Percentiles rank a stretch among this genome's conserved stretches.
Evolutionary conservation across 768 basidiomycete genomes (phyloP).

Genomic region (Pleurotus tuoliensis): DNA sequence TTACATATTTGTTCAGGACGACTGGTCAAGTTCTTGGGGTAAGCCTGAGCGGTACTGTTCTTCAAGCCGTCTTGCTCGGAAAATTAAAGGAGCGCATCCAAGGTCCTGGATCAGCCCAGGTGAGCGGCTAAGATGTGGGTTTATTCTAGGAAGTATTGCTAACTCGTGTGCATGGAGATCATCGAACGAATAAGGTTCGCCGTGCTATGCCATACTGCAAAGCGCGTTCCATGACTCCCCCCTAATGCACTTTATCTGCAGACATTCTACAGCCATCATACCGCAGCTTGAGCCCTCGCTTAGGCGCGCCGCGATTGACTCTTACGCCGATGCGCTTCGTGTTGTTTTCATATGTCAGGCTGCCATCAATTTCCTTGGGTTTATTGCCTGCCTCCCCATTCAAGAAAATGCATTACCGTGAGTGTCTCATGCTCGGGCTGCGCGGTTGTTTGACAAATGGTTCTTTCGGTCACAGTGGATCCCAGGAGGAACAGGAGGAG

Average conservation of each 20-base stretch:
- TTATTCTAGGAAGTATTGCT: conserved; percentile 10
- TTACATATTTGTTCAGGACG: conserved; percentile 91
- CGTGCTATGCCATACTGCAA: conserved; percentile 9
- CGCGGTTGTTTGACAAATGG: conserved; percentile 10
- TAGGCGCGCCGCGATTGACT: conserved; percentile 62
- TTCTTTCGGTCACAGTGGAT: conserved; percentile 39
- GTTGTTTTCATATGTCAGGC: conserved; percentile 81
- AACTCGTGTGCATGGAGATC: conserved; percentile 37
- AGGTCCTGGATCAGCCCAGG: conserved; percentile 71
- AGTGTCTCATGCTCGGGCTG: conserved; percentile 15
- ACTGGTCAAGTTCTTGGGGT: conserved; percentile 96
- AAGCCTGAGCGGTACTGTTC: conserved; percentile 76
- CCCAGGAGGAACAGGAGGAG: conserved; percentile 58
- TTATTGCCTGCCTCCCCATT: conserved; percentile 71
- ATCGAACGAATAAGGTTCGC: conserved; percentile 65
- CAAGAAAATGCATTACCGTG: conserved; percentile 69
- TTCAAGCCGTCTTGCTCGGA: conserved; percentile 73
- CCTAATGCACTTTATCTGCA: conserved; percentile 20
- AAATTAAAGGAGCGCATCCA: conserved; percentile 72
- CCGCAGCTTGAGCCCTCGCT: conserved; percentile 53
- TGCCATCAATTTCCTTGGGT: conserved; percentile 59
- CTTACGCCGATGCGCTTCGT: conserved; percentile 76
- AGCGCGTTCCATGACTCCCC: not conserved
- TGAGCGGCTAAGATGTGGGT: conserved; percentile 30
- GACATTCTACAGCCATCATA: conserved; percentile 73